Conservation (phyloP, 176 grass and related monocot species). For the Tuctoria greenei region DNA sequence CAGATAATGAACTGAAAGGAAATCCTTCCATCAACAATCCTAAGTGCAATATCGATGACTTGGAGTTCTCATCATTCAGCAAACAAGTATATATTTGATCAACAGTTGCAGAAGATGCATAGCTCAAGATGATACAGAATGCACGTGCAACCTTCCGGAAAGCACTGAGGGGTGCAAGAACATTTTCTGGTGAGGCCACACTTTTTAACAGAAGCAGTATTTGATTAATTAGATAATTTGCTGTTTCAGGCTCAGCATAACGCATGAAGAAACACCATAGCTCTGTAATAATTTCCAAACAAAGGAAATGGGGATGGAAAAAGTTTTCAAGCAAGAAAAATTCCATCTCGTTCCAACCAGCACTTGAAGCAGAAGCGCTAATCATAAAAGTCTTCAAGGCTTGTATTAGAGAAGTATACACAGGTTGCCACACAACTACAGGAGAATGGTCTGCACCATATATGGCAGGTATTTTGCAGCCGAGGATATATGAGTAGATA, state of each 20-base stretch:
- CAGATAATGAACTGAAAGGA: conserved; percentile 75
- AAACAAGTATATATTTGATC: conserved; percentile 61
- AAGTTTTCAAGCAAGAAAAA: conserved; percentile 70
- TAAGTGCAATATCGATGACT: conserved; percentile 46
- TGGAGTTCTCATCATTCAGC: conserved; percentile 53
- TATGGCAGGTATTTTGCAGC: conserved; percentile 63
- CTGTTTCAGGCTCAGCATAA: conserved; percentile 54
- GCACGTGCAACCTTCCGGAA: conserved; percentile 56
- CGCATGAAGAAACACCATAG: conserved; percentile 79
- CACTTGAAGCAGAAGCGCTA: conserved; percentile 54
- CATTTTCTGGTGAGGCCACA: conserved; percentile 52
- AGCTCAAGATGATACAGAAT: conserved; percentile 62
- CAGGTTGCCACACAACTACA: conserved; percentile 65
- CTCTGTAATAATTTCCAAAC: conserved; percentile 76
- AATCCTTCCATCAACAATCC: conserved; percentile 83
- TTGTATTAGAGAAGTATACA: conserved; percentile 69
- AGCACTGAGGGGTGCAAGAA: conserved; percentile 49
- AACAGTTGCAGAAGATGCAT: conserved; percentile 55
- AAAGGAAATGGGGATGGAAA: conserved; percentile 81
- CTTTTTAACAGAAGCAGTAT: conserved; percentile 58
- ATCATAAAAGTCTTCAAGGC: conserved; percentile 80
- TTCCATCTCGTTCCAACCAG: conserved; percentile 70
- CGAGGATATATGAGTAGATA: conserved; percentile 72
- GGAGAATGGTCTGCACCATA: conserved; percentile 42
- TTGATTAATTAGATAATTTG: conserved; percentile 53